Percentiles rank a stretch among this genome's conserved stretches.
Evolutionary conservation across 2,329 filamentous ascomycete genomes (phyloP).

Genomic region (Fusarium sacchari): DNA sequence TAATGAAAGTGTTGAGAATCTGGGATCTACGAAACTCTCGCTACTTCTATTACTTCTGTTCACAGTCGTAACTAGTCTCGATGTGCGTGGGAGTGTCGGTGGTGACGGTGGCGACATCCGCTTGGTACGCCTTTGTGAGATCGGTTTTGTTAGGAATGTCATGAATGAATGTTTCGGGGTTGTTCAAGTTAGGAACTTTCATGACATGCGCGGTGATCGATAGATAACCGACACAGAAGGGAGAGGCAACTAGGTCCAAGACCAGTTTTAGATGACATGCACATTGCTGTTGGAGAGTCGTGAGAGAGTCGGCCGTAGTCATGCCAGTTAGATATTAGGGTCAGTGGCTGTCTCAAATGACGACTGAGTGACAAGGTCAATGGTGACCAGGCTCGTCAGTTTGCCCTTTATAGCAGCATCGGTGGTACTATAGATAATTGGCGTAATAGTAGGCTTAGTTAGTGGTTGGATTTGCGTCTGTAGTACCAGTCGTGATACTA

Average conservation of each 20-base stretch:
- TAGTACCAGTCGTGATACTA: neutral
- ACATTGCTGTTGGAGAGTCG: neutral
- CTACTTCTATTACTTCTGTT: no score
- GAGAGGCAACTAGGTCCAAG: neutral
- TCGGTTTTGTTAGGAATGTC: neutral
- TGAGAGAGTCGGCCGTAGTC: neutral
- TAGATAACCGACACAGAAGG: neutral
- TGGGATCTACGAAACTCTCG: no score
- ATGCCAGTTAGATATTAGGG: neutral
- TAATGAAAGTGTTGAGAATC: no score
- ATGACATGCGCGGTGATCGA: neutral
- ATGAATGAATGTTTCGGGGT: no score
- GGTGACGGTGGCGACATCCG: no score
- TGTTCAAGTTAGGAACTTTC: neutral
- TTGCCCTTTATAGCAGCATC: neutral
- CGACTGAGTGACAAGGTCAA: neutral
- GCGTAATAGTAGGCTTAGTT: neutral
- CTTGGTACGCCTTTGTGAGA: neutral
- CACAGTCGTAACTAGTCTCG: no score
- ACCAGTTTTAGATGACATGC: neutral
- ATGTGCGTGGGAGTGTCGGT: no score
- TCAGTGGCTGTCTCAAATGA: neutral
- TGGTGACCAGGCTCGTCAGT: fast-evolving
- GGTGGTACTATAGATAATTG: neutral
- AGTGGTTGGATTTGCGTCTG: neutral